A percentile compares a stretch with the other conserved stretches of the same genome.
Conservation (phyloP, 208 protist species). For the Trypanosoma scelopori region DNA sequence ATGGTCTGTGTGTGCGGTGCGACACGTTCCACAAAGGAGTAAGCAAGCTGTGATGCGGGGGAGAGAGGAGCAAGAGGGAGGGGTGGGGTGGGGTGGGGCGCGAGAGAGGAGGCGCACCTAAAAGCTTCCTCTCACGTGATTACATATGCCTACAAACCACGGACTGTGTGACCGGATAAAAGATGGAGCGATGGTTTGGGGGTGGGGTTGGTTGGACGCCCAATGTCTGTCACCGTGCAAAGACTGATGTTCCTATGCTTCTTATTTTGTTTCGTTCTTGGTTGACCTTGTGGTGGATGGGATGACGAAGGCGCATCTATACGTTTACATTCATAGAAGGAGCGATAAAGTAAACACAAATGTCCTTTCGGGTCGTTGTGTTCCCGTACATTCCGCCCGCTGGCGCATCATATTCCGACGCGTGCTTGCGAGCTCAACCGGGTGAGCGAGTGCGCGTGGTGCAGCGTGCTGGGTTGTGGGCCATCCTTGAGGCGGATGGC, state of each 20-base stretch:
- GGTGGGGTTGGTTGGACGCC: too few species aligned
- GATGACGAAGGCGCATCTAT: too few species aligned
- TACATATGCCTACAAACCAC: too few species aligned
- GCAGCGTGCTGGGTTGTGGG: slow-evolving; percentile 7
- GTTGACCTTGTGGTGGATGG: too few species aligned
- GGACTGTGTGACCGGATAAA: too few species aligned
- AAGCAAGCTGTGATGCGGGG: not conserved
- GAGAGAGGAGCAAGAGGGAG: not conserved
- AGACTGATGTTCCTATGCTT: too few species aligned
- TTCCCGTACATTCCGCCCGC: slow-evolving; percentile 28
- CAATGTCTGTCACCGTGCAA: too few species aligned
- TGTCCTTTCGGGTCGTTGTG: slow-evolving; percentile 18
- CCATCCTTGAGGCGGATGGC: slow-evolving; percentile 10
- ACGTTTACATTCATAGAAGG: not conserved
- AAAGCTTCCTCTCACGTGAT: too few species aligned
- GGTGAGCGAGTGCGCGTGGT: slow-evolving; percentile 14
- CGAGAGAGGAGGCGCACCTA: too few species aligned
- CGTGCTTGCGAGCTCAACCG: slow-evolving; percentile 2
- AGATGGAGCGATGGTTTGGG: too few species aligned
- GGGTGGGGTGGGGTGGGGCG: not conserved
- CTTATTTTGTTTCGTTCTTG: too few species aligned
- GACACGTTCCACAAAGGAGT: slow-evolving; percentile 1
- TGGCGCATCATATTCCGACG: slow-evolving; percentile 8
- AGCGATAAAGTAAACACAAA: not conserved
- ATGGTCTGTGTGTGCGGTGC: slow-evolving; percentile 50